phyloP scores from a whole-genome alignment of 169 alveolate genomes.

The Plasmodium knowlesi region DNA sequence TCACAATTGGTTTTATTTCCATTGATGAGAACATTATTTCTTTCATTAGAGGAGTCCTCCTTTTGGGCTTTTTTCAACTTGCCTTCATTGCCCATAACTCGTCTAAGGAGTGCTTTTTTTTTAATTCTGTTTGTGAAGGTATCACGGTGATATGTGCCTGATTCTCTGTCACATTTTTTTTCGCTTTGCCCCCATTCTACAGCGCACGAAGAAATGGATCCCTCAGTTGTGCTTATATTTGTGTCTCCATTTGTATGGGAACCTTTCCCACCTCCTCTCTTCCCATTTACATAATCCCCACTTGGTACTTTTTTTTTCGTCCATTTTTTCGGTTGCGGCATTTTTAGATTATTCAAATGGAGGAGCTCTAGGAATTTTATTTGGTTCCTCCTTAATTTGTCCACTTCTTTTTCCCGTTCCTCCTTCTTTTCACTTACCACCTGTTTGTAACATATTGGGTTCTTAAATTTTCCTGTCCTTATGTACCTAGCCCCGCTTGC shows the following conservation, averaged over 20 bases:
- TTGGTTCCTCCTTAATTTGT: background rate
- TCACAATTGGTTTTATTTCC: background rate
- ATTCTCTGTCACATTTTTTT: background rate
- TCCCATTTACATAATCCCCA: background rate
- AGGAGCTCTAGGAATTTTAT: slow-evolving; percentile 17
- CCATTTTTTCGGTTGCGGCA: slow-evolving; percentile 23
- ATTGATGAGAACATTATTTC: background rate
- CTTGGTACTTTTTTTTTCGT: background rate
- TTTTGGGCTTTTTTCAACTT: background rate
- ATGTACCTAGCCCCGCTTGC: slow-evolving; percentile 7
- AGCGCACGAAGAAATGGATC: background rate
- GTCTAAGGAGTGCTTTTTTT: background rate
- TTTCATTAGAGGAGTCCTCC: background rate
- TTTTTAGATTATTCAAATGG: slow-evolving; percentile 3
- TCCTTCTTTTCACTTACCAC: background rate
- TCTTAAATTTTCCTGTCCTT: slow-evolving; percentile 59
- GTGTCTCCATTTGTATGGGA: background rate
- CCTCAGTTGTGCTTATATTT: background rate
- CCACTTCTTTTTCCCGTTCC: background rate
- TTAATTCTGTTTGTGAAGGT: background rate
- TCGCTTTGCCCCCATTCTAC: background rate
- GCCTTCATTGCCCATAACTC: background rate
- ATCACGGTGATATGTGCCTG: background rate
- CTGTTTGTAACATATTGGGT: background rate
- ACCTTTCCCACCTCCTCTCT: too few relatives aligned